Base-by-base conservation (phyloP, 2,329 filamentous ascomycete genomes). In the Akanthomyces uredinophilus region DNA sequence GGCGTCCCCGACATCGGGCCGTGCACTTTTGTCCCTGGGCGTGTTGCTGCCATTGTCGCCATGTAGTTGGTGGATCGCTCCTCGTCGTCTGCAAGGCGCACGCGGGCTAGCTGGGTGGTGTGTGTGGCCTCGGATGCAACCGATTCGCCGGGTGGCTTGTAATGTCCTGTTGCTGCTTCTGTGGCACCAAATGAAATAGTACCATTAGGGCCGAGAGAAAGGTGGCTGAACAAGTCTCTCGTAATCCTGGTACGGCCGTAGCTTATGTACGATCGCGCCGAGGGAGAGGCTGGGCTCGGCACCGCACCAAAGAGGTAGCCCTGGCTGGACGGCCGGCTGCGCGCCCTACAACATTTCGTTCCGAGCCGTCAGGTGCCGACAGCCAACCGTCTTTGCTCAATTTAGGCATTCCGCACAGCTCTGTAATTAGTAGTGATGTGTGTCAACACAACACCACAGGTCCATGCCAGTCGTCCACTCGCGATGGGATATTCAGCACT, bases 31-130 rank as follows among this genome's bases (percentile, higher is more conserved):
- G 29, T 46, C 11, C 4, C 20, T 14, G 5, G 8, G 2, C 27
- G 51, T 54, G 20, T 54, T 54, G 51, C 51, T 43, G 7, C 35
- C 20, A n/a, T 29, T 43, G 5, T 54, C 35, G 20, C 29, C 32
- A 22, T 52, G 32, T 52, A 37, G 13, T 37, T 29, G 51, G 54
- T 47, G 54, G 54, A 47, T 46, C 54, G 54, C 41, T 18, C 10
- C 54, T 32, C 35, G 54, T 56, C 54, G 13, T 47, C 54, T 46
- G 27, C 54, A 56, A 58, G 43, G 44, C 55, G 44, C 55, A 58
- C 44, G 16, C 49, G 22, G 44, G 32, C 44, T 29, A 32, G 32
- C 55, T 47, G 24, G 8, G 20, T 27, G 8, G 11, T 35, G 41
- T 47, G 41, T 32, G 27, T 39, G 29, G 13, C 24, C 37, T 58